These are phyloP conservation scores for Aureobasidium pullulans DNA, from an alignment of 2,329 filamentous ascomycete genomes.

Conservation along the genomic window DNA sequence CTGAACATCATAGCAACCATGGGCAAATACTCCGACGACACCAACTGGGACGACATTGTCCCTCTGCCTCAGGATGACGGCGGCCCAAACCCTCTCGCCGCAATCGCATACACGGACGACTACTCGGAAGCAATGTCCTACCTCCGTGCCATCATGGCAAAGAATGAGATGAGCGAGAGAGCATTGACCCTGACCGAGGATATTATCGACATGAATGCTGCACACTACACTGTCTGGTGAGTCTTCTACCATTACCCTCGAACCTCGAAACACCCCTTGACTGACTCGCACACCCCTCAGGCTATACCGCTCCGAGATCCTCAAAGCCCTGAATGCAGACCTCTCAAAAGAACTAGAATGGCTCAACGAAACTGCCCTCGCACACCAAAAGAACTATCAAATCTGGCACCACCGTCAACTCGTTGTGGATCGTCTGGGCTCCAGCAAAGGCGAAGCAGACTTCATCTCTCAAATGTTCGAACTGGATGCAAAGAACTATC, in stretches of 20 bases:
- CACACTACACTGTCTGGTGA: conserved; percentile 95
- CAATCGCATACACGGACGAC: conserved; percentile 82
- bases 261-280: not conserved
- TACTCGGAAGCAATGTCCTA: conserved; percentile 92
- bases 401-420: conserved; percentile 71
- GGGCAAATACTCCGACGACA: conserved; percentile 55
- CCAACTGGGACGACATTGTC: conserved; percentile 74
- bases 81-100: conserved; percentile 66
- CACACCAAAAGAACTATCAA: conserved; percentile 95
- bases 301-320: conserved; percentile 78
- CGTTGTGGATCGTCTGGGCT: conserved; percentile 48
- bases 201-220: conserved; percentile 87
- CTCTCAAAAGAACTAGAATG: conserved; percentile 70
- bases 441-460: conserved; percentile 59
- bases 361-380: conserved; percentile 75
- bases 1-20: conserved; percentile 18
- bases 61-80: conserved; percentile 82
- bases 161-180: conserved; percentile 72
- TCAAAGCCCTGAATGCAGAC: conserved; percentile 59
- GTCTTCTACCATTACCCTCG: conserved; percentile 16
- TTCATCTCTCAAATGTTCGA: conserved; percentile 78
- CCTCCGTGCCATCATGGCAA: conserved; percentile 86
- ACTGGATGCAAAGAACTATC: conserved; percentile 92
- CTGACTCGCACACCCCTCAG: conserved; percentile 26
- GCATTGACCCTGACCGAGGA: conserved; percentile 76